Base-by-base conservation (phyloP, 2,329 filamentous ascomycete species). In the Scytalidium sp. region DNA sequence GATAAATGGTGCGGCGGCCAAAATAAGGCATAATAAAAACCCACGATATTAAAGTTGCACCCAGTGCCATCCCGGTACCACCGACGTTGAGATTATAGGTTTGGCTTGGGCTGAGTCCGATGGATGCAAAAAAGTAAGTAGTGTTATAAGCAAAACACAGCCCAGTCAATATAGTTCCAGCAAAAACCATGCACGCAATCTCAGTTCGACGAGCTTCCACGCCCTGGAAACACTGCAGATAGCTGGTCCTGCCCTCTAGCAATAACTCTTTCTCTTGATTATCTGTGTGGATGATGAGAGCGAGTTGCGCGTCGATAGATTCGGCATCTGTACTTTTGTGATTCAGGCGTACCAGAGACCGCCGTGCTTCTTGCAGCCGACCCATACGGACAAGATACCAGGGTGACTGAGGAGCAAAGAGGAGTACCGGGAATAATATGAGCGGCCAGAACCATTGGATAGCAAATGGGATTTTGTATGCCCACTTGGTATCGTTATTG, bases 401-500 rank as follows among this genome's bases (percentile, higher is more conserved):
- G 0, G 72, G 72, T 1, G 71, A 74, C 51, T 75, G 72, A 2
- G 72, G 72, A 1, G 72, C 72, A 23, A 74, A 58, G n/a, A 58
- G 62, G 21, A 74, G 70, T 2, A 66, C 70, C 45, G 73, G 58
- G 42, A 71, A 64, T 2, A 75, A 60, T 1, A 71, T 71, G 32
- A 72, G 44, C 2, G 72, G 72, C 72, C 72, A 75, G 65, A 74
- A 72, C 72, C 72, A 73, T 52, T 75, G 72, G 25, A 75, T 50
- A 2, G 66, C 67, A 48, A 73, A 75, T 0, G 72, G 72, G 15
- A 36, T 36, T n/a, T 36, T 36, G 17, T 36, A 36, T 5, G 32
- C 32, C 32, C 32, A 36, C 32, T 36, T 8, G 17, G 32, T 36
- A n/a, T 71, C 1, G 63, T 46, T 19, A 70, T 65, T 56, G 11